Conservation (phyloP, 2,329 filamentous ascomycete genomes). For the Penicillium fuscoglaucum region DNA sequence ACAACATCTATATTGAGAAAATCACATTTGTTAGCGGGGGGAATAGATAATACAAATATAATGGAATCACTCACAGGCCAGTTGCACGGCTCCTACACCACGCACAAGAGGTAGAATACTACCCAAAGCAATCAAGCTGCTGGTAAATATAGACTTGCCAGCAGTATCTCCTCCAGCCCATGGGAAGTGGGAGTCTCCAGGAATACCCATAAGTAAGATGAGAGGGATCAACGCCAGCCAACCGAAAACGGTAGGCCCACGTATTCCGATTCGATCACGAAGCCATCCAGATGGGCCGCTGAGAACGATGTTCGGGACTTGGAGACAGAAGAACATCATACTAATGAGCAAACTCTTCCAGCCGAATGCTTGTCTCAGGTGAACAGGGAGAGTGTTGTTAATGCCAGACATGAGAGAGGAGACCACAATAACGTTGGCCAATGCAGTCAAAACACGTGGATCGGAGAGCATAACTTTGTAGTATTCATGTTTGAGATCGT, state of each 20-base stretch:
- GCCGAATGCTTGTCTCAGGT: slow-evolving; percentile 53
- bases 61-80: slow-evolving; percentile 25
- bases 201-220: slow-evolving; percentile 28
- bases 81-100: slow-evolving; percentile 30
- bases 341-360: slow-evolving; percentile 59
- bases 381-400: slow-evolving; percentile 58
- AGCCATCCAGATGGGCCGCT: slow-evolving; percentile 59
- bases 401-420: slow-evolving; percentile 54
- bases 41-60: neutral
- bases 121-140: slow-evolving; percentile 21
- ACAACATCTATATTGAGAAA: slow-evolving; percentile 16
- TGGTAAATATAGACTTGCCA: slow-evolving; percentile 25
- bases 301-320: slow-evolving; percentile 58
- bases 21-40: neutral
- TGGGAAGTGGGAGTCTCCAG: slow-evolving; percentile 25
- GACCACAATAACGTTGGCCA: slow-evolving; percentile 48
- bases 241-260: slow-evolving; percentile 22
- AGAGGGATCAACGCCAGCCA: slow-evolving; percentile 22
- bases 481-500: slow-evolving; percentile 13
- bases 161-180: slow-evolving; percentile 24
- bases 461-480: slow-evolving; percentile 46
- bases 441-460: slow-evolving; percentile 42
- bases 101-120: slow-evolving; percentile 23
- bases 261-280: slow-evolving; percentile 27
- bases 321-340: slow-evolving; percentile 57